phyloP scores from a whole-genome alignment of 2,329 filamentous ascomycete species.

The Graphilbum sp. region DNA sequence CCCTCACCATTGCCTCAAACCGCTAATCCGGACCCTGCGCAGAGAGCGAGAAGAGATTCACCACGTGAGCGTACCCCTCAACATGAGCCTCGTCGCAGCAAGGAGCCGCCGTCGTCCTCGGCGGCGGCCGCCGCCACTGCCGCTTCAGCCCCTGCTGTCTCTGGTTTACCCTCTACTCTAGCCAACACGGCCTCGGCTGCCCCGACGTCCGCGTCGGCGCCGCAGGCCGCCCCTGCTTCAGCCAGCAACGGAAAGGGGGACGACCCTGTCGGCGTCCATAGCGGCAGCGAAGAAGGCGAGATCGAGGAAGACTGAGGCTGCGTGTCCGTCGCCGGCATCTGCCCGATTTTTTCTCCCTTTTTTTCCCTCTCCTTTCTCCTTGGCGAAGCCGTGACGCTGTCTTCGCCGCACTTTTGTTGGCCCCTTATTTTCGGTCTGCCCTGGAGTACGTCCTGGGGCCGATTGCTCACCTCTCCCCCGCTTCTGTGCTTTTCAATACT shows the following conservation, averaged over 20 bases:
- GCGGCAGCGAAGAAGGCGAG: slow-evolving; percentile 92
- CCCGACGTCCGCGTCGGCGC: too few species aligned
- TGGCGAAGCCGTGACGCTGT: neutral
- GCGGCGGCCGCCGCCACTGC: too few species aligned
- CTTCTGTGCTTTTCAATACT: too few species aligned
- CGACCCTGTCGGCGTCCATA: slow-evolving; percentile 50
- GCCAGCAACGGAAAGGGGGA: slow-evolving; percentile 17
- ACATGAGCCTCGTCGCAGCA: slow-evolving; percentile 35
- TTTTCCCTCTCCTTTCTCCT: neutral
- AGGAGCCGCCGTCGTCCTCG: too few species aligned
- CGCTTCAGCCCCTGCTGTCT: slow-evolving; percentile 12
- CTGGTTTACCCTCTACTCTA: neutral
- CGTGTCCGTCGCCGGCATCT: neutral
- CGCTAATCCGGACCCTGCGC: too few species aligned
- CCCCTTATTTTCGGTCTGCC: too few species aligned
- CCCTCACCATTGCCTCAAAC: too few species aligned
- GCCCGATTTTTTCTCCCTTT: neutral
- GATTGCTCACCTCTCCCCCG: too few species aligned
- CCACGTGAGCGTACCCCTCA: slow-evolving; percentile 41
- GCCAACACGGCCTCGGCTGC: too few species aligned
- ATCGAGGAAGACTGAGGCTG: slow-evolving; percentile 60
- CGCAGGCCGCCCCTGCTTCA: neutral
- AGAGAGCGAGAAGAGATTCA: slow-evolving; percentile 42
- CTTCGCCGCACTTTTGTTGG: neutral
- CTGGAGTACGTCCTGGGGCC: too few species aligned